These are phyloP conservation scores for Gastrodia elata DNA, from an alignment of 106 monocot species.

Conservation along the genomic window DNA sequence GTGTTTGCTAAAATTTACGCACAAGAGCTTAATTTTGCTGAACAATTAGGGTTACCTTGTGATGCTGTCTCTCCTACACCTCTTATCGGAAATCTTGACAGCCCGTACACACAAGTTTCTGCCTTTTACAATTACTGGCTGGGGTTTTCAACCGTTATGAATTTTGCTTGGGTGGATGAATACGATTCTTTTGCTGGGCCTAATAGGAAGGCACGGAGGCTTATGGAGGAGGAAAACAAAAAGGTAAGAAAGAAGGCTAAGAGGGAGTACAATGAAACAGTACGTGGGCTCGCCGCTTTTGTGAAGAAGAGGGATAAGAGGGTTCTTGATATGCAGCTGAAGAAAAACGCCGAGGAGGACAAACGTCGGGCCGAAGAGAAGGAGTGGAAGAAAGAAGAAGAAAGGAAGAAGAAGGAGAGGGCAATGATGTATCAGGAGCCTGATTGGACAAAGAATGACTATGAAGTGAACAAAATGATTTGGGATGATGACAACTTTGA, in stretches of 20 bases:
- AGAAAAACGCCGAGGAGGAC: conserved; percentile 68
- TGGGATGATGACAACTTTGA: conserved; percentile 22
- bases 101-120: conserved; percentile 54
- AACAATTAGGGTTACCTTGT: conserved; percentile 28
- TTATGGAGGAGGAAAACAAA: conserved; percentile 95
- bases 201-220: conserved; percentile 50
- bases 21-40: conserved; percentile 58
- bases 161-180: conserved; percentile 81
- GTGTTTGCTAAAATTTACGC: conserved; percentile 57
- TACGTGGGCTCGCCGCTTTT: conserved; percentile 70
- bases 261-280: conserved; percentile 75
- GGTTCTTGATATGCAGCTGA: conserved; percentile 58
- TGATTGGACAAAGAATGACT: conserved; percentile 59
- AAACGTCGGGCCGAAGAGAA: conserved; percentile 43
- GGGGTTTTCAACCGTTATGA: conserved; percentile 64
- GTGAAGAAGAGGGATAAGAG: conserved; percentile 97
- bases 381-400: conserved; percentile 71
- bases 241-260: conserved; percentile 74
- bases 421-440: conserved; percentile 65
- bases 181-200: conserved; percentile 53
- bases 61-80: conserved; percentile 45
- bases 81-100: conserved; percentile 75
- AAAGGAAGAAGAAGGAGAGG: conserved; percentile 59
- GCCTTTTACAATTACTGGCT: conserved; percentile 90
- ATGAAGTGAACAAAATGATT: conserved; percentile 22